Evolutionary conservation across 148 eudicot species (phyloP).

Genomic region (Selenicereus undatus): DNA sequence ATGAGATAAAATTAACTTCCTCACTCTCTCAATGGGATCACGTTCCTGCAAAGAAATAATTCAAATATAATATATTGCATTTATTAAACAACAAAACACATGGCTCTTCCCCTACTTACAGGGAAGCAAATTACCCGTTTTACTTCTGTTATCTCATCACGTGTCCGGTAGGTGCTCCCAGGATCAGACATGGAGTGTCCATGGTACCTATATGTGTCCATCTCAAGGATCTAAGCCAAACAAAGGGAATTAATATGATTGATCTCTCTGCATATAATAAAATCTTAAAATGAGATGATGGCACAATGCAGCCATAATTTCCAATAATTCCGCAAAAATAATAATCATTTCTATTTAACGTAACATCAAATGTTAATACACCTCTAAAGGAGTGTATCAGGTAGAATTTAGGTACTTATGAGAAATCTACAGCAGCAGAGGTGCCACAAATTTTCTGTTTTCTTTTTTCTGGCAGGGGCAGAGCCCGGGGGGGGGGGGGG

Average conservation of each 20-base stretch:
- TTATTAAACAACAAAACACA: background rate
- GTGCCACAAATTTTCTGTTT: too few relatives aligned
- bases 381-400: too few relatives aligned
- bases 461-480: too few relatives aligned
- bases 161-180: constrained; percentile 96
- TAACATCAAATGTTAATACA: too few relatives aligned
- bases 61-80: constrained; percentile 1
- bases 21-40: constrained; percentile 91
- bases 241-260: constrained; percentile 8
- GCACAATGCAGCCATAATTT: too few relatives aligned
- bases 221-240: constrained; percentile 78
- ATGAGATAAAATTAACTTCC: constrained; percentile 67
- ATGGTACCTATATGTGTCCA: constrained; percentile 98
- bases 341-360: too few relatives aligned
- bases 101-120: background rate
- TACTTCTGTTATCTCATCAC: constrained; percentile 85
- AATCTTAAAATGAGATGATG: too few relatives aligned
- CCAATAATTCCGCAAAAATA: too few relatives aligned
- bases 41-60: constrained; percentile 60
- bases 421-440: background rate
- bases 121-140: constrained; percentile 54
- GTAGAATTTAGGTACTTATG: too few relatives aligned
- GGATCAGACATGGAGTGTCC: constrained; percentile 99
- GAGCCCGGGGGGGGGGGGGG: too few relatives aligned
- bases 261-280: background rate